Percentiles rank a stretch among this genome's conserved stretches.
phyloP scores from a whole-genome alignment of 2,329 filamentous ascomycete species.

The Fusarium goolgardi region DNA sequence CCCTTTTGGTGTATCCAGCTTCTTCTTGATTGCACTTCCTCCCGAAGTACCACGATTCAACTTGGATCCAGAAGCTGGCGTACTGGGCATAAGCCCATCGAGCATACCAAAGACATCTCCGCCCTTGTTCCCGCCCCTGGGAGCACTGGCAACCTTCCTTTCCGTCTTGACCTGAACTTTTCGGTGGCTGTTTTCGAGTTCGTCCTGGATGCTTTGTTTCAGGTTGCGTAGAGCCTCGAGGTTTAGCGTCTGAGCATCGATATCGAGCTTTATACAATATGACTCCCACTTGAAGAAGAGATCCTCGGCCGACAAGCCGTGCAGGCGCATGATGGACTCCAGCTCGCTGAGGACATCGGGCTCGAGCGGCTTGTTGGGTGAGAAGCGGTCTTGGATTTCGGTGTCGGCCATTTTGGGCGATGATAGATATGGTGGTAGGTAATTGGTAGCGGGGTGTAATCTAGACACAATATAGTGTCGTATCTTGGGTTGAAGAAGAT shows the following conservation, averaged over 20 bases:
- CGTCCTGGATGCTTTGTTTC: constrained; percentile 88
- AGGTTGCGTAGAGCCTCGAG: constrained; percentile 79
- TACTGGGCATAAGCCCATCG: constrained; percentile 75
- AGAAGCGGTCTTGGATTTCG: constrained; percentile 52
- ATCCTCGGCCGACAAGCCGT: constrained; percentile 84
- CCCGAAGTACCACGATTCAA: constrained; percentile 53
- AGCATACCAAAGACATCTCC: constrained; percentile 88
- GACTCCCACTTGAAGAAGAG: constrained; percentile 99
- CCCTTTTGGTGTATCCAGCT: constrained; percentile 46
- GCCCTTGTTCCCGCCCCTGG: constrained; percentile 65
- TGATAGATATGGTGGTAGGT: not conserved
- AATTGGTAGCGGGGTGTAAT: not conserved
- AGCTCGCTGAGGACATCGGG: constrained; percentile 84
- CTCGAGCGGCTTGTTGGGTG: constrained; percentile 65
- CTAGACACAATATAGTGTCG: not conserved
- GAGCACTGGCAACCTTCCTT: constrained; percentile 71
- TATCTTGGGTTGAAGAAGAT: constrained; percentile 13
- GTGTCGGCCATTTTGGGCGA: constrained; percentile 52
- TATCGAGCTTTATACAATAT: constrained; percentile 93
- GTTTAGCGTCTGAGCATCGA: constrained; percentile 76
- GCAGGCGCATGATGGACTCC: constrained; percentile 85
- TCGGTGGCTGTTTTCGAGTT: constrained; percentile 80
- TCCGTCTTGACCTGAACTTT: constrained; percentile 71
- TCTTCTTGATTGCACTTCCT: constrained; percentile 51
- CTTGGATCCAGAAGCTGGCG: constrained; percentile 61